These are phyloP conservation scores for Epichloe typhina DNA, from an alignment of 2,329 filamentous ascomycete species.

Conservation along the genomic window DNA sequence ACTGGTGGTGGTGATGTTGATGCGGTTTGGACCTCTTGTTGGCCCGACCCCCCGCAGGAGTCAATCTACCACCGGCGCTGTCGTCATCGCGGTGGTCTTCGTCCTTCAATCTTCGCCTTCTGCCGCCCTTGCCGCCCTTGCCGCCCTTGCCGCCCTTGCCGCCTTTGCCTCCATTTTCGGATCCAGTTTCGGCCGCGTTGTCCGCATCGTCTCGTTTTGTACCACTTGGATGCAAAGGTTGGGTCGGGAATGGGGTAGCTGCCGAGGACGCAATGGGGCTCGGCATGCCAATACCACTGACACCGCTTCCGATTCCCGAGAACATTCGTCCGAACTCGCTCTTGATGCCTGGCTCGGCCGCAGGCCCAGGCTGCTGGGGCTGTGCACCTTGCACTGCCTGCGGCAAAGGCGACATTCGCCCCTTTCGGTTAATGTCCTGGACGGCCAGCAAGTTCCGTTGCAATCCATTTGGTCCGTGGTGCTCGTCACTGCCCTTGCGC, in stretches of 20 bases:
- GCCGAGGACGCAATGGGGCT: slow-evolving; percentile 33
- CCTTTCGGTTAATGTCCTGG: slow-evolving; percentile 69
- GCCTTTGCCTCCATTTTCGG: slow-evolving; percentile 25
- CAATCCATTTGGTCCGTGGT: slow-evolving; percentile 13
- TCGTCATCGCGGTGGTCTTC: slow-evolving; percentile 61
- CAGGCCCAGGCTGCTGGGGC: slow-evolving; percentile 62
- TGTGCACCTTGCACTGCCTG: slow-evolving; percentile 91
- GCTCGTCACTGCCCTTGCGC: slow-evolving; percentile 29
- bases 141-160: slow-evolving; percentile 23
- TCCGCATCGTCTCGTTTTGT: slow-evolving; percentile 41
- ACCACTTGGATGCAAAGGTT: slow-evolving; percentile 13
- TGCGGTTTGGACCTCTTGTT: slow-evolving; percentile 60
- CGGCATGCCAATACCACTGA: slow-evolving; percentile 35
- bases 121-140: slow-evolving; percentile 30
- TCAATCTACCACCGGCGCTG: slow-evolving; percentile 47
- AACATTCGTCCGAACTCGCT: slow-evolving; percentile 93
- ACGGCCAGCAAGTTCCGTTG: slow-evolving; percentile 61
- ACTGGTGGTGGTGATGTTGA: slow-evolving; percentile 54
- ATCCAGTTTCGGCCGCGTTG: slow-evolving; percentile 27
- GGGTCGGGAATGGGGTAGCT: slow-evolving; percentile 29
- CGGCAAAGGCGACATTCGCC: slow-evolving; percentile 74
- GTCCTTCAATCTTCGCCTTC: slow-evolving; percentile 62
- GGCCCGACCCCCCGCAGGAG: slow-evolving; percentile 39
- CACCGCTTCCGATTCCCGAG: slow-evolving; percentile 64
- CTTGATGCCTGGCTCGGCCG: slow-evolving; percentile 80